Conservation (phyloP, 768 basidiomycete species). For the Collybiopsis confluens region DNA sequence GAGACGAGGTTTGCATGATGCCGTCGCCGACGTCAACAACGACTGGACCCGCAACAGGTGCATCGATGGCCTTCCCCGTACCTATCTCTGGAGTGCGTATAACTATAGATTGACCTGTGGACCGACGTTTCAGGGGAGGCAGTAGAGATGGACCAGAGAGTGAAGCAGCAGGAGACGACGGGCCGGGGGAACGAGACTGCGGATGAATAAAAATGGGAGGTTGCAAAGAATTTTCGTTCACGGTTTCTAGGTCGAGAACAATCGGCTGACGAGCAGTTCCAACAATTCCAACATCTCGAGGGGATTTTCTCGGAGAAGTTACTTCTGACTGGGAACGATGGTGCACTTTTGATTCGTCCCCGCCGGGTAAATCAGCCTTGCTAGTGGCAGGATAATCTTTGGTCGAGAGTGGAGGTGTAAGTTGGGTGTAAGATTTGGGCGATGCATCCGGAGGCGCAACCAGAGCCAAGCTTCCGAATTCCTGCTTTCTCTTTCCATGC, state of each 20-base stretch:
- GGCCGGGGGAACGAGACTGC: slow-evolving; percentile 29
- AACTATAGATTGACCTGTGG: slow-evolving; percentile 30
- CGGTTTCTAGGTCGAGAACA: background rate
- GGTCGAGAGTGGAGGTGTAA: slow-evolving; percentile 51
- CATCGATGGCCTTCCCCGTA: slow-evolving; percentile 52
- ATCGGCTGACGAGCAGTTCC: slow-evolving; percentile 30
- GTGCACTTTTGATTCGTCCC: slow-evolving; percentile 24
- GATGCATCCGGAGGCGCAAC: slow-evolving; percentile 72
- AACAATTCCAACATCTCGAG: slow-evolving; percentile 45
- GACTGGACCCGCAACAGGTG: slow-evolving; percentile 61
- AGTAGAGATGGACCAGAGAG: slow-evolving; percentile 12
- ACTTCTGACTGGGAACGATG: slow-evolving; percentile 48
- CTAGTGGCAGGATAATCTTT: slow-evolving; percentile 9
- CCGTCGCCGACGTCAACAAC: slow-evolving; percentile 40
- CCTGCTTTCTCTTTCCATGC: background rate
- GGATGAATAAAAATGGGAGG: slow-evolving; percentile 31
- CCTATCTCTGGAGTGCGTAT: slow-evolving; percentile 61
- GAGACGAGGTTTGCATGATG: slow-evolving; percentile 17
- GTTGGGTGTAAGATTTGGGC: slow-evolving; percentile 44
- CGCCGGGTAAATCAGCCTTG: background rate
- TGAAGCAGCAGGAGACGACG: background rate
- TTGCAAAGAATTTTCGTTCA: slow-evolving; percentile 17
- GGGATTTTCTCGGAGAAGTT: slow-evolving; percentile 22
- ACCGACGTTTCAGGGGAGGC: slow-evolving; percentile 13
- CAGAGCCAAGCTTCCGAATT: slow-evolving; percentile 48